phyloP scores from a whole-genome alignment of 1,139 yeast species.

The Pichia kudriavzevii region DNA sequence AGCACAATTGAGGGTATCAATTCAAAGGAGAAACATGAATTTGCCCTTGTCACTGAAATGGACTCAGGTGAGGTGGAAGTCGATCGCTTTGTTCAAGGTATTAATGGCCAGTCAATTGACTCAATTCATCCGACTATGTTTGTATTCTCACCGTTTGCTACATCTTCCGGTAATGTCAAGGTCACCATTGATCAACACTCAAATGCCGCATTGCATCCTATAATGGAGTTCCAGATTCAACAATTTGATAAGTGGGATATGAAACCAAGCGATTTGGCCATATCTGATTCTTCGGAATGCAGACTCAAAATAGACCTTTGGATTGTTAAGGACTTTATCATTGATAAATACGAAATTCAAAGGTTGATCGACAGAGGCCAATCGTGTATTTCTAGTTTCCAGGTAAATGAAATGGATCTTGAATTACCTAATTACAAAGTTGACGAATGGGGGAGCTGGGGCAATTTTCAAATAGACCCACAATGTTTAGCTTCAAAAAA shows the following conservation, averaged over 20 bases:
- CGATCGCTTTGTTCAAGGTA: slow-evolving; percentile 21
- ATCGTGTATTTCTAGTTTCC: too few species aligned
- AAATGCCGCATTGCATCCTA: slow-evolving; percentile 1
- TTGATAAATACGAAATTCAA: slow-evolving; percentile 24
- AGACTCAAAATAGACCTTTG: slow-evolving; percentile 18
- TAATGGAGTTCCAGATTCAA: slow-evolving; percentile 5
- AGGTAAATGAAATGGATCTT: slow-evolving; percentile 22
- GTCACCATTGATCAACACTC: not conserved
- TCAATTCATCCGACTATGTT: slow-evolving; percentile 1
- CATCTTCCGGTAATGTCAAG: not conserved
- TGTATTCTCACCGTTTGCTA: not conserved
- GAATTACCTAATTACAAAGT: slow-evolving; percentile 26
- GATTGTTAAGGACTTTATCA: slow-evolving; percentile 20
- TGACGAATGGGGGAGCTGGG: slow-evolving; percentile 20
- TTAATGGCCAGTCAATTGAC: slow-evolving; percentile 8
- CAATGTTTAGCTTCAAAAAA: slow-evolving; percentile 7
- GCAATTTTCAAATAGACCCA: slow-evolving; percentile 17
- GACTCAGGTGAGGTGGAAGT: slow-evolving; percentile 13
- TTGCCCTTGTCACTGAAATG: slow-evolving; percentile 21
- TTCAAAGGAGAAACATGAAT: not conserved
- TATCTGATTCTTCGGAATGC: slow-evolving; percentile 18
- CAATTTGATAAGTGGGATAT: slow-evolving; percentile 1
- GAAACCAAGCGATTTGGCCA: slow-evolving; percentile 13
- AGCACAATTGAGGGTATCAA: too few species aligned
- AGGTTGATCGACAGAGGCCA: slow-evolving; percentile 6